Evolutionary conservation across 805 yeast genomes (phyloP).

Genomic region (Wickerhamomyces strasburgensis): DNA sequence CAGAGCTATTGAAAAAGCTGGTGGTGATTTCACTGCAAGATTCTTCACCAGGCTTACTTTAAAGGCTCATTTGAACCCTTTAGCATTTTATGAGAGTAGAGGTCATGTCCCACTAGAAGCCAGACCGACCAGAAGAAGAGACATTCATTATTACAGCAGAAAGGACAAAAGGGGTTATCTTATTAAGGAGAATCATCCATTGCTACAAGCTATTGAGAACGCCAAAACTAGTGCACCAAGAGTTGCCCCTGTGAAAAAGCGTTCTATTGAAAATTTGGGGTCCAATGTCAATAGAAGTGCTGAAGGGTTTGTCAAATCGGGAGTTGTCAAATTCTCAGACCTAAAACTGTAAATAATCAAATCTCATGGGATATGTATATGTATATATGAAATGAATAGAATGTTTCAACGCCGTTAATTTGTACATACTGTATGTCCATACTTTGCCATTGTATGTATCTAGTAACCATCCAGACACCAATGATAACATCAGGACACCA

Average conservation of each 20-base stretch:
- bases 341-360: slow-evolving; percentile 17
- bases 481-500: too few relatives aligned
- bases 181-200: slow-evolving; percentile 31
- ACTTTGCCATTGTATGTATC: neutral
- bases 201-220: slow-evolving; percentile 18
- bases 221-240: slow-evolving; percentile 15
- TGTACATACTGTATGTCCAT: slow-evolving; percentile 4
- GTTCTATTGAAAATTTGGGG: slow-evolving; percentile 8
- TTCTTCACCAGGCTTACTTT: slow-evolving; percentile 66
- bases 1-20: slow-evolving; percentile 61
- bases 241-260: slow-evolving; percentile 6
- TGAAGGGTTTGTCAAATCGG: slow-evolving; percentile 20
- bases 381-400: slow-evolving; percentile 1
- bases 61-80: slow-evolving; percentile 73
- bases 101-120: slow-evolving; percentile 83
- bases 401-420: neutral
- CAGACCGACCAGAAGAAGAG: slow-evolving; percentile 79
- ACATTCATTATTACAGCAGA: slow-evolving; percentile 71
- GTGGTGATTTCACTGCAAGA: slow-evolving; percentile 69
- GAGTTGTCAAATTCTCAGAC: slow-evolving; percentile 21
- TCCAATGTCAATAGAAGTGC: slow-evolving; percentile 19
- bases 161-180: slow-evolving; percentile 74
- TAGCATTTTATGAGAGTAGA: slow-evolving; percentile 57
- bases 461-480: too few relatives aligned
- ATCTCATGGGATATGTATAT: neutral